These are phyloP conservation scores for Camelina neglecta DNA, from an alignment of 345 rosid genomes.

Conservation along the genomic window DNA sequence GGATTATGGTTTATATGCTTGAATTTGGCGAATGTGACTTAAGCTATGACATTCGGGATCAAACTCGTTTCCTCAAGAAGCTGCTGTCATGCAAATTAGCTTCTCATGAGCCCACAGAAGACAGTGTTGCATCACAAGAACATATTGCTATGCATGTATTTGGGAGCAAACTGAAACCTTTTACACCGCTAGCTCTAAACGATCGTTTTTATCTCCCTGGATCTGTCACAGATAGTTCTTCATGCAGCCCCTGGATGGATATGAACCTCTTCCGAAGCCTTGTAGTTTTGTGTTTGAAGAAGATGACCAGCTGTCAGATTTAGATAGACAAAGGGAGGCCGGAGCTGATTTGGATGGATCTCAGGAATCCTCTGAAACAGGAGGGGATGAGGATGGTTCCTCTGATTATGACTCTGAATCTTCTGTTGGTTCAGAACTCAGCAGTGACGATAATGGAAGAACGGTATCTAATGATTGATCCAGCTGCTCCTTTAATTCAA, in stretches of 20 bases:
- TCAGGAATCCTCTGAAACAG: slow-evolving; percentile 58
- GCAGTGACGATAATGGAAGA: slow-evolving; percentile 52
- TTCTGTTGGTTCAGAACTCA: slow-evolving; percentile 54
- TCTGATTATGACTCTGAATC: slow-evolving; percentile 72
- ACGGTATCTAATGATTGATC: slow-evolving; percentile 52
- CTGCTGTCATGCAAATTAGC: slow-evolving; percentile 50
- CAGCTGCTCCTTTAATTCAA: slow-evolving; percentile 73
- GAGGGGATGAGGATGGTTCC: slow-evolving; percentile 62
- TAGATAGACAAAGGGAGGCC: slow-evolving; percentile 42
- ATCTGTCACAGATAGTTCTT: slow-evolving; percentile 92
- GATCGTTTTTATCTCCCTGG: slow-evolving; percentile 92
- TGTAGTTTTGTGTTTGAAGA: slow-evolving; percentile 62
- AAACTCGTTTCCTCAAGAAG: slow-evolving; percentile 79
- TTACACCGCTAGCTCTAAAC: slow-evolving; percentile 49
- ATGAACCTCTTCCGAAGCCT: slow-evolving; percentile 98
- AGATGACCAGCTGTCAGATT: slow-evolving; percentile 48
- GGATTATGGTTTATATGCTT: slow-evolving; percentile 68
- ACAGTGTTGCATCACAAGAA: slow-evolving; percentile 48
- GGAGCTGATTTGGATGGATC: slow-evolving; percentile 43
- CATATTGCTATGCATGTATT: slow-evolving; percentile 52
- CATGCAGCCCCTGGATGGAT: slow-evolving; percentile 95
- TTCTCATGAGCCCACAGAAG: slow-evolving; percentile 50
- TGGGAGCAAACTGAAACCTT: slow-evolving; percentile 54
- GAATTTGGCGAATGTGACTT: slow-evolving; percentile 86
- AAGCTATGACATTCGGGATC: slow-evolving; percentile 91